phyloP scores from a whole-genome alignment of 805 yeast species.

The Lipomyces chichibuensis region DNA sequence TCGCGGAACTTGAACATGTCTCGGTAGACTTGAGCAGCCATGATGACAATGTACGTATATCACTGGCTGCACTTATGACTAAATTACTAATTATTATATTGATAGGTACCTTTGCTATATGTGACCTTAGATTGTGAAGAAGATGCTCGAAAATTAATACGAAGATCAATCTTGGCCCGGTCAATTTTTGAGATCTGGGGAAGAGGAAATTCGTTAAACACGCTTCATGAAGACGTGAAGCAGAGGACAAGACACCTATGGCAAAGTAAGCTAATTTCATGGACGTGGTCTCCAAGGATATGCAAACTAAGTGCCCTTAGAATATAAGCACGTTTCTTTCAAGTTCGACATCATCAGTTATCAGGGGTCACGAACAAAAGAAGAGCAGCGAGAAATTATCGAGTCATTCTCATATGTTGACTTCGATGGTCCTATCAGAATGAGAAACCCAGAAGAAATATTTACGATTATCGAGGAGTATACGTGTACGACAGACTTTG shows the following conservation, averaged over 20 bases:
- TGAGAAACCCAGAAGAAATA: conserved; percentile 73
- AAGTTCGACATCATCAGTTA: conserved; percentile 81
- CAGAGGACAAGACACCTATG: conserved; percentile 34
- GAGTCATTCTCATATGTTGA: conserved; percentile 71
- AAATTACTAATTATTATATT: conserved; percentile 1
- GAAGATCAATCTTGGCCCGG: conserved; percentile 68
- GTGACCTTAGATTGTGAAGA: conserved; percentile 68
- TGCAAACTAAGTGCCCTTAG: conserved; percentile 1
- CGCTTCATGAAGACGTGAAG: conserved; percentile 59
- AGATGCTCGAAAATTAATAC: conserved; percentile 64
- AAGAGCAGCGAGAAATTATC: conserved; percentile 61
- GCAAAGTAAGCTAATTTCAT: conserved; percentile 11
- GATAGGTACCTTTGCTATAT: conserved; percentile 64
- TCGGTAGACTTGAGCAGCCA: conserved; percentile 62
- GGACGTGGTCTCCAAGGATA: background rate
- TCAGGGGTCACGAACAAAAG: conserved; percentile 63
- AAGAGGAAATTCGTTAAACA: conserved; percentile 57
- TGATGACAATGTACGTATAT: conserved; percentile 47
- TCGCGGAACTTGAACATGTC: conserved; percentile 68
- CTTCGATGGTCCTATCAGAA: conserved; percentile 73
- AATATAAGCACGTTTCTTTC: conserved; percentile 58
- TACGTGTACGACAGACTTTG: conserved; percentile 51
- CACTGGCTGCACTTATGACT: background rate
- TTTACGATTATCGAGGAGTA: conserved; percentile 80
- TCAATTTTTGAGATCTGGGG: conserved; percentile 90